Base-by-base conservation (phyloP, 371 early-diverging fungal genomes). In the Mortierella sp. region DNA sequence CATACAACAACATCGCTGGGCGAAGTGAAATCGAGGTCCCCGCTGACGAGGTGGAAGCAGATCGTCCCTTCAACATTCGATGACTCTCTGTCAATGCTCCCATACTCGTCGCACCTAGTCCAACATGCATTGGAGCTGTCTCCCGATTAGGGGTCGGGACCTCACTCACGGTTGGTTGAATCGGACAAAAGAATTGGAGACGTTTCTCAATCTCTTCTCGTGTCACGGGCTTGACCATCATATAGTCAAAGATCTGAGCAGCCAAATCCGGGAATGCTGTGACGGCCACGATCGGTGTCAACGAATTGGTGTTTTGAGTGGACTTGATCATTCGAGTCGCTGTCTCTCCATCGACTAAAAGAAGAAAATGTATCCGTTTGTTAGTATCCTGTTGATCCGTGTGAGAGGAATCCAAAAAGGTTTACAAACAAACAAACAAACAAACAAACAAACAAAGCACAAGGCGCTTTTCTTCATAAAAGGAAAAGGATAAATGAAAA, bases 311-410 rank as follows among this genome's bases (percentile, higher is more conserved):
- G 70, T 96, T 97, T 67, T 91, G 93, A 1, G 95, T 95, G 7
- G 95, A 93, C 83, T 95, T 96, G 68, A 98, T 95, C 97, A 98
- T 97, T 28, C 96, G 88, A 1, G 97, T 90, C 0, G 96, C 96
- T 29, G 92, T 89, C 64, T 96, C 94, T 26, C 96, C 98, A 79
- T 95, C 95, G 65, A 97, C 95, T 90, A 83, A 23, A 18, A 46
- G 23, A 21, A 6, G 30, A 21, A 46, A 14, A 16, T 5, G 3
- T 37, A 37, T 37, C 9, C 3, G 14, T 58, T 28, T 12, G 43
- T 0, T 14, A 60, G 19, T 4, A 2, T 52, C 44, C 3, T 59
- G 14, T 19, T 37, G 37, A 37, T 37, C 37, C 37, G 9, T 5
- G 9, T 37, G 9, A 37, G 60, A 60, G 57, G 28, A 21, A 28